Evolutionary conservation across 2,329 filamentous ascomycete genomes (phyloP).

Genomic region (Xylariaceae sp.): DNA sequence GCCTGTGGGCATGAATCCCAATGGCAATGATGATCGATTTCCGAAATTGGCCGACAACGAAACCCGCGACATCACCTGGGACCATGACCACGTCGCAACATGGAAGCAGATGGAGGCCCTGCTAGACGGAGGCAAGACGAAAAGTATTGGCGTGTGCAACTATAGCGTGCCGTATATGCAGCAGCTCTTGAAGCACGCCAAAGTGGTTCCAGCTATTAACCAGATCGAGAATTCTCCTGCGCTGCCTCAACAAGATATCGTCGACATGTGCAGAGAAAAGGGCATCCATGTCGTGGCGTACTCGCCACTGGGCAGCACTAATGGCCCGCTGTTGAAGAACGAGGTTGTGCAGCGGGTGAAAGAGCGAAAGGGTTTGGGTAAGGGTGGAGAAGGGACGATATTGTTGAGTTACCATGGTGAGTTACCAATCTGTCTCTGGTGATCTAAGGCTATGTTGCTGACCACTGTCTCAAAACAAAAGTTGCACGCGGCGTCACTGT

Average conservation of each 20-base stretch:
- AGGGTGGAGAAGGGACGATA: conserved; percentile 52
- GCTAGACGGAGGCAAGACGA: conserved; percentile 53
- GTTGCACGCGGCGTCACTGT: conserved; percentile 67
- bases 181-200: conserved; percentile 45
- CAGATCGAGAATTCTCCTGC: conserved; percentile 73
- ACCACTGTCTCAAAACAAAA: conserved; percentile 27
- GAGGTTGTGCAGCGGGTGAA: conserved; percentile 61
- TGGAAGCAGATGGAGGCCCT: conserved; percentile 74
- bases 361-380: conserved; percentile 51
- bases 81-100: conserved; percentile 68
- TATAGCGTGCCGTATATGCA: conserved; percentile 54
- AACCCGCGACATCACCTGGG: conserved; percentile 66
- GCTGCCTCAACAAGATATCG: conserved; percentile 67
- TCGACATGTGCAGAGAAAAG: conserved; percentile 63
- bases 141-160: conserved; percentile 53
- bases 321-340: conserved; percentile 59
- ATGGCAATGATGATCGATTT: conserved; percentile 69
- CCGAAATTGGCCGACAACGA: conserved; percentile 71
- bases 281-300: conserved; percentile 71
- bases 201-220: conserved; percentile 61
- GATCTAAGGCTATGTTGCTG: neutral
- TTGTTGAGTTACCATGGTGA: conserved; percentile 69
- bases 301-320: conserved; percentile 61
- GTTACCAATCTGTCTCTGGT: conserved; percentile 20
- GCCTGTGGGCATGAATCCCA: conserved; percentile 76